These are phyloP conservation scores for Artomyces pyxidatus DNA, from an alignment of 768 basidiomycete genomes.

Conservation along the genomic window DNA sequence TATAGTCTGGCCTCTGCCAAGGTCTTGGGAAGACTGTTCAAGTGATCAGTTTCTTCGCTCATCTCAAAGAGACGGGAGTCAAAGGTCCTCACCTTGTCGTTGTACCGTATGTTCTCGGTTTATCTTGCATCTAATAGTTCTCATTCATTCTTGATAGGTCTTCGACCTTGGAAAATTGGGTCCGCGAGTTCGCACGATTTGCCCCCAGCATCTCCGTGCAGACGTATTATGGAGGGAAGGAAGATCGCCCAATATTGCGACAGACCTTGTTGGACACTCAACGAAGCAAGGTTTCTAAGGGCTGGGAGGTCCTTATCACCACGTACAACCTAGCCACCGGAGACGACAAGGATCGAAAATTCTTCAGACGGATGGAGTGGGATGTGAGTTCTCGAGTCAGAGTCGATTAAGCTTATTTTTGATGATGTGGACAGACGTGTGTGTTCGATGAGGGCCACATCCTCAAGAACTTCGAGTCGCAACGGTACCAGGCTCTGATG, in stretches of 20 bases:
- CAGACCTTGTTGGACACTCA: constrained; percentile 62
- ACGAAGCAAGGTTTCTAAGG: constrained; percentile 38
- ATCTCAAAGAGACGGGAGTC: constrained; percentile 71
- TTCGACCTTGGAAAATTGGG: constrained; percentile 98
- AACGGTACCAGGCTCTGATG: constrained; percentile 84
- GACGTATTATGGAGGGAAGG: constrained; percentile 91
- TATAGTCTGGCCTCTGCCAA: constrained; percentile 22
- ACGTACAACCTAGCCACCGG: constrained; percentile 95
- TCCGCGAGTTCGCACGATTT: constrained; percentile 90
- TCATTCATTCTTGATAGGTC: constrained; percentile 42
- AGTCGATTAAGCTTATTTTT: background rate
- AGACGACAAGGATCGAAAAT: constrained; percentile 80
- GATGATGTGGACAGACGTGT: constrained; percentile 50
- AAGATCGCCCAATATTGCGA: constrained; percentile 69
- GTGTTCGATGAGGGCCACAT: constrained; percentile 97
- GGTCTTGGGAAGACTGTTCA: constrained; percentile 98
- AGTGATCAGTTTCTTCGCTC: constrained; percentile 94
- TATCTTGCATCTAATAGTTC: background rate
- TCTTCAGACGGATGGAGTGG: constrained; percentile 87
- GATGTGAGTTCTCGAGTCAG: constrained; percentile 53
- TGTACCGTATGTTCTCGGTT: constrained; percentile 67
- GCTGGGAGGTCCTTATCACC: constrained; percentile 92
- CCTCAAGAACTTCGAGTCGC: constrained; percentile 96
- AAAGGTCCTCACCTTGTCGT: constrained; percentile 88
- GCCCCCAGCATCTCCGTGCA: constrained; percentile 79